Base-by-base conservation (phyloP, 208 protist species). In the Leishmania lainsoni region DNA sequence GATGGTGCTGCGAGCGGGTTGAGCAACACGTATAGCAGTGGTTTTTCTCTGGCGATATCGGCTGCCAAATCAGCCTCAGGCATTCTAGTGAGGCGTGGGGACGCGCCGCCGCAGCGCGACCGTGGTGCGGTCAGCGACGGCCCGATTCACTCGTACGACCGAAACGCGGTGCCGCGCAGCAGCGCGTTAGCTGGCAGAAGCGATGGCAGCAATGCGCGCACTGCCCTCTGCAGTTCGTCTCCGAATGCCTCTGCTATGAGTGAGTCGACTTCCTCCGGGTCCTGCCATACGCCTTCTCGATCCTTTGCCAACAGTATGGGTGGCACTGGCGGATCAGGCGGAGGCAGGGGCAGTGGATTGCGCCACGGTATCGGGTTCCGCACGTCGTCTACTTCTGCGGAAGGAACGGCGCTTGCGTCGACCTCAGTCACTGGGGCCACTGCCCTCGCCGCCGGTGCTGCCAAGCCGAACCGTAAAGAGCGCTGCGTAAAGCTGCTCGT, bases 401-500 rank as follows among this genome's bases (percentile, higher is more conserved):
- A 81, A 14, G 59, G 35, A 0, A 73, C 63, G 48, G 35, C 39
- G 2, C 56, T 39, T 14, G 17, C n/a, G 12, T 76, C 73, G 12
- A 20, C 74, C 6, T 68, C 74, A 17, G 10, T 48, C 6, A 8
- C 10, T 29, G 26, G 45, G 6, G 45, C 48, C 12, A 26, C 20
- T 17, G 74, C 42, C 29, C 29, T 32, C 26, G 71, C 61, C 52
- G 79, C 29, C 52, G 75, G 81, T 20, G 66, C 61, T 6, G 78
- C 52, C n/a, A 45, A 72, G 42, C 52, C 76, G n/a, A 65, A 69
- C 32, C 79, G 80, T 5, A 85, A 86, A 77, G 89, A 89, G 81
- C 75, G 82, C 1, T 81, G 89, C 20, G 91, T 94, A 16, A 94
- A 84, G 54, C 83, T 94, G 54, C 61, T 94, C 3, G 79, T 89